Conservation (phyloP, 2,329 filamentous ascomycete genomes). For the Fusarium odoratissimum region DNA sequence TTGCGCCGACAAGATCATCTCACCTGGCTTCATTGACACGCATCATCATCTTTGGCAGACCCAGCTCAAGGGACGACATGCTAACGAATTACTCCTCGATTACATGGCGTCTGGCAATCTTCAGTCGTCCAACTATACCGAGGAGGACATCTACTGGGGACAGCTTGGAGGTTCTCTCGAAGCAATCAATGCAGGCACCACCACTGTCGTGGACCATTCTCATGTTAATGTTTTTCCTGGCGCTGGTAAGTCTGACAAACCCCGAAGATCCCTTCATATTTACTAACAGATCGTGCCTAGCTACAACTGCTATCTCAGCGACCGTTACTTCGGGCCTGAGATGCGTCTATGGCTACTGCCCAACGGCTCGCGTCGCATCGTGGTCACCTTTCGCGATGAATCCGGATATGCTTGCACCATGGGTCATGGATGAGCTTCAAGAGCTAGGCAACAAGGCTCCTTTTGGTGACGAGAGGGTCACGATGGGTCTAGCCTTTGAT, state of each 20-base stretch:
- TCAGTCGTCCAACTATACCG: background rate
- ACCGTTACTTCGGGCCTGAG: constrained; percentile 5
- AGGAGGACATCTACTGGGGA: constrained; percentile 20
- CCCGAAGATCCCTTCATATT: too few relatives aligned
- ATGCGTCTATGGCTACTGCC: constrained; percentile 17
- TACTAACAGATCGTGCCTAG: background rate
- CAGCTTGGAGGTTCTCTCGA: constrained; percentile 26
- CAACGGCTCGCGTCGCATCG: constrained; percentile 5
- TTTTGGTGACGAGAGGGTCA: background rate
- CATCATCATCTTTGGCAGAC: constrained; percentile 26
- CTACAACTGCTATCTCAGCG: constrained; percentile 4
- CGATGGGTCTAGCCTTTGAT: constrained; percentile 20
- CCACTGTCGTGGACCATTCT: constrained; percentile 26
- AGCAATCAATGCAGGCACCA: constrained; percentile 25
- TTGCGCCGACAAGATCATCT: constrained; percentile 1
- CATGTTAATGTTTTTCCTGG: constrained; percentile 2
- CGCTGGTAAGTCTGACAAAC: background rate
- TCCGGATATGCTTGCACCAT: background rate
- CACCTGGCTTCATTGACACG: constrained; percentile 14
- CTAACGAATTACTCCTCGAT: constrained; percentile 2
- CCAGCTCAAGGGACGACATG: constrained; percentile 15
- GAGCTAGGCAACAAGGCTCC: background rate
- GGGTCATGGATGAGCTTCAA: background rate
- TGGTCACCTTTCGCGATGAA: constrained; percentile 4
- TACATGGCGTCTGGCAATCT: constrained; percentile 10